phyloP scores from a whole-genome alignment of 2,329 filamentous ascomycete genomes.

The Colletotrichum karsti region DNA sequence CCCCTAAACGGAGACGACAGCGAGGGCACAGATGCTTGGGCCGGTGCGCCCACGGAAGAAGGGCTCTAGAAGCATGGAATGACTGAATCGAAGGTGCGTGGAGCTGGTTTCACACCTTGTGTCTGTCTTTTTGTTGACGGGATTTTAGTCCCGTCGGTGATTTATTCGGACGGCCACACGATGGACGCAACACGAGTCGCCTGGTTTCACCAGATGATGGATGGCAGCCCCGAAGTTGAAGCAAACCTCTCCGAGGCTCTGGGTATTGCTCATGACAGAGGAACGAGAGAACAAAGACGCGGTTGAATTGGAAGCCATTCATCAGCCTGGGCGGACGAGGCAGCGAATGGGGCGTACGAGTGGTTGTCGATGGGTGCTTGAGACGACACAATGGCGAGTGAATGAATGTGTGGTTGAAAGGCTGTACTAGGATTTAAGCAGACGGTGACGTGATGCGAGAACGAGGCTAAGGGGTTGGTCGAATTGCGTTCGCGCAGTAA shows the following conservation, averaged over 20 bases:
- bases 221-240: background rate
- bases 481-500: background rate
- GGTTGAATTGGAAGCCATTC: background rate
- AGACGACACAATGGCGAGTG: background rate
- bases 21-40: conserved; percentile 26
- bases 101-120: conserved; percentile 24
- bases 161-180: conserved; percentile 8
- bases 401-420: background rate
- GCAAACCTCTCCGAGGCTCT: background rate
- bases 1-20: conserved; percentile 24
- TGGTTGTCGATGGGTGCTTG: conserved; percentile 4
- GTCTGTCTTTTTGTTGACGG: background rate
- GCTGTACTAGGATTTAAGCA: background rate
- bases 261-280: background rate
- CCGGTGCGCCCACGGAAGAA: conserved; percentile 1
- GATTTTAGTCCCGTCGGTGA: background rate
- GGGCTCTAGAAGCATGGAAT: conserved; percentile 29
- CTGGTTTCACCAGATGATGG: conserved; percentile 18
- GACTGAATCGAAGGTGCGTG: conserved; percentile 22
- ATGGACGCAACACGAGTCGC: conserved; percentile 24
- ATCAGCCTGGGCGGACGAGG: background rate
- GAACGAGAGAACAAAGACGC: background rate
- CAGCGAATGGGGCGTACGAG: background rate
- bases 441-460: conserved; percentile 11
- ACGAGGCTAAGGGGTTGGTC: conserved; percentile 8